A percentile compares a stretch with the other conserved stretches of the same genome.
phyloP scores from a whole-genome alignment of 805 yeast genomes.

The Blastobotrys americana region DNA sequence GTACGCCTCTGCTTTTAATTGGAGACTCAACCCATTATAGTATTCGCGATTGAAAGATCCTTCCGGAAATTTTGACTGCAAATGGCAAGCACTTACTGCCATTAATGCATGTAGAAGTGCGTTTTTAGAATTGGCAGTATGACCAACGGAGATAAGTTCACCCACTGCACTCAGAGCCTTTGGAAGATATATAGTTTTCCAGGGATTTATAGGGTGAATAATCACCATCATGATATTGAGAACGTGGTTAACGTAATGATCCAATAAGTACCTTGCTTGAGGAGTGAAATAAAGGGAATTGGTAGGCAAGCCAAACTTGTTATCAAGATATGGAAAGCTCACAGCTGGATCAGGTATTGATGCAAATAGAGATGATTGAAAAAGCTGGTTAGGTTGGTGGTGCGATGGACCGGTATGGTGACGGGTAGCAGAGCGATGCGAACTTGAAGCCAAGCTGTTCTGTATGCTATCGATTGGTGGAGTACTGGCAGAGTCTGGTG shows the following conservation, averaged over 20 bases:
- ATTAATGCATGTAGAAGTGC: constrained; percentile 70
- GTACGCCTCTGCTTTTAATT: constrained; percentile 68
- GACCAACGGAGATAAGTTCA: constrained; percentile 66
- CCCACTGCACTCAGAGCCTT: constrained; percentile 77
- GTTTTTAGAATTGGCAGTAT: constrained; percentile 66
- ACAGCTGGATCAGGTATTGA: background rate
- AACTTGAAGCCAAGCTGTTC: background rate
- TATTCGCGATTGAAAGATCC: constrained; percentile 62
- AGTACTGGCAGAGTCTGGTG: background rate
- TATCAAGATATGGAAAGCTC: constrained; percentile 1
- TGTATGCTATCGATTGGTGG: no score
- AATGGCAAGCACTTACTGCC: constrained; percentile 75
- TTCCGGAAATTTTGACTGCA: constrained; percentile 63
- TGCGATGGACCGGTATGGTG: background rate
- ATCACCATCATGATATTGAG: constrained; percentile 75
- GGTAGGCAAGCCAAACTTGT: constrained; percentile 12
- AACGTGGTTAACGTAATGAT: constrained; percentile 65
- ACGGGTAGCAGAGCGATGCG: background rate
- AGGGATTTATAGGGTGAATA: constrained; percentile 68
- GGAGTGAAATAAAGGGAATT: constrained; percentile 28
- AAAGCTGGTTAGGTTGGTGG: background rate
- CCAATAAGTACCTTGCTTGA: constrained; percentile 60
- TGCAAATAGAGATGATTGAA: constrained; percentile 7
- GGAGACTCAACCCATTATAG: constrained; percentile 65
- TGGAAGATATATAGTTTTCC: constrained; percentile 83